phyloP scores from a whole-genome alignment of 345 rosid species.

The Boechera retrofracta region DNA sequence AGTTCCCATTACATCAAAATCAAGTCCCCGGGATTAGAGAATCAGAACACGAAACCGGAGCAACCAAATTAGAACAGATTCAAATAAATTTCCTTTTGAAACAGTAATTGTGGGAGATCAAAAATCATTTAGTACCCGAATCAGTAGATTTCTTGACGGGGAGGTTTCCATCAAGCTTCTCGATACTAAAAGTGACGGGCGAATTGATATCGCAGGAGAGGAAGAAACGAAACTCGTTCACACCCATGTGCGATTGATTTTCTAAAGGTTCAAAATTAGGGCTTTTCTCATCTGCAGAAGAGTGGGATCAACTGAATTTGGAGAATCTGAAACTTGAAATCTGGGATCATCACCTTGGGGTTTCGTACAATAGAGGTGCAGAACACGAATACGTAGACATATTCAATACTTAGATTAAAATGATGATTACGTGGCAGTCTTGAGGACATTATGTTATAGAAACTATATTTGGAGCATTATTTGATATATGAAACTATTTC shows the following conservation, averaged over 20 bases:
- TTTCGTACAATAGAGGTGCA: no score
- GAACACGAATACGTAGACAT: no score
- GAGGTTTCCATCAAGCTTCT: conserved; percentile 77
- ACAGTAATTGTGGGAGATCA: no score
- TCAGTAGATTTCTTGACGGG: conserved; percentile 56
- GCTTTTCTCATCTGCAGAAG: conserved; percentile 21
- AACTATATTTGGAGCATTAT: no score
- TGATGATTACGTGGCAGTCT: no score
- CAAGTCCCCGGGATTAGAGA: neutral
- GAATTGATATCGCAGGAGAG: conserved; percentile 93
- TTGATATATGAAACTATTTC: no score
- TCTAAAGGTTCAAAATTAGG: conserved; percentile 25
- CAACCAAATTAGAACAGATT: conserved; percentile 11
- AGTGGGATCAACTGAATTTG: neutral
- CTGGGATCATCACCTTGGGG: neutral
- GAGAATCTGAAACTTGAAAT: conserved; percentile 1
- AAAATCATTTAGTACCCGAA: conserved; percentile 49
- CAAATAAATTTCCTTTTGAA: neutral
- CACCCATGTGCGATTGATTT: conserved; percentile 51
- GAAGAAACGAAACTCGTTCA: conserved; percentile 96
- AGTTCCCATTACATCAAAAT: neutral
- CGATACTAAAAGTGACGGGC: conserved; percentile 90
- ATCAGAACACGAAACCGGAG: no score
- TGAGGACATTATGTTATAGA: no score
- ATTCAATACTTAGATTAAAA: no score